These are phyloP conservation scores for Leptosphaerulina australis DNA, from an alignment of 2,329 filamentous ascomycete species.

Conservation along the genomic window DNA sequence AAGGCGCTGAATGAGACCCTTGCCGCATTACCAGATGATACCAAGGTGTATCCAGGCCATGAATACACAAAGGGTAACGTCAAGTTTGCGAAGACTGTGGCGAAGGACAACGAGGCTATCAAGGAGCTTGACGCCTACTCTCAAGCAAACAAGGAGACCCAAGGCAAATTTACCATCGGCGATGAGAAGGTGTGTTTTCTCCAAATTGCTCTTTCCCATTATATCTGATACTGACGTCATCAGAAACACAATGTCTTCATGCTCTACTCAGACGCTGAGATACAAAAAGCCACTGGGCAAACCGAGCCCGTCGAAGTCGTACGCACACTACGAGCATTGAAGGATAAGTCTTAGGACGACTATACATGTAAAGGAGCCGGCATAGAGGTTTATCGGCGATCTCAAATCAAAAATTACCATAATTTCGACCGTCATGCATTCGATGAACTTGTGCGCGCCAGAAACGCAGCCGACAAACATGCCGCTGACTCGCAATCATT, in stretches of 20 bases:
- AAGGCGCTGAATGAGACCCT: slow-evolving; percentile 87
- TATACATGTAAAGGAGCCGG: not conserved
- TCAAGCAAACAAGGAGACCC: slow-evolving; percentile 81
- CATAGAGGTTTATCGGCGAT: not conserved
- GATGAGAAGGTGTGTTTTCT: slow-evolving; percentile 79
- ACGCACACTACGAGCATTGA: slow-evolving; percentile 84
- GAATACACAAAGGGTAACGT: slow-evolving; percentile 99
- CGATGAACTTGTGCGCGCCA: not conserved
- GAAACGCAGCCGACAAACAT: not conserved
- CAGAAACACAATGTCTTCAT: slow-evolving; percentile 97
- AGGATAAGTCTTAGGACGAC: slow-evolving; percentile 64
- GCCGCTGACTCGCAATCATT: not conserved
- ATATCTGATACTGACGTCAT: not conserved
- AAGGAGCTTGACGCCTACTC: slow-evolving; percentile 79
- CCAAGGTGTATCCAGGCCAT: slow-evolving; percentile 90
- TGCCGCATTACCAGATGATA: slow-evolving; percentile 82
- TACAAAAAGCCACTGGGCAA: slow-evolving; percentile 84
- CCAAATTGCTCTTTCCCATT: not conserved
- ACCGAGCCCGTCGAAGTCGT: slow-evolving; percentile 84
- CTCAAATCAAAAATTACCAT: not conserved
- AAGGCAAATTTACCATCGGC: slow-evolving; percentile 94
- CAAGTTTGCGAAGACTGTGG: slow-evolving; percentile 80
- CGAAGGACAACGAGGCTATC: slow-evolving; percentile 69
- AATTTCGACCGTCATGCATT: not conserved
- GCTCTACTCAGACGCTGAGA: slow-evolving; percentile 81